phyloP scores from a whole-genome alignment of 495 filamentous ascomycete genomes.

The Hypoxylon subgilvum region DNA sequence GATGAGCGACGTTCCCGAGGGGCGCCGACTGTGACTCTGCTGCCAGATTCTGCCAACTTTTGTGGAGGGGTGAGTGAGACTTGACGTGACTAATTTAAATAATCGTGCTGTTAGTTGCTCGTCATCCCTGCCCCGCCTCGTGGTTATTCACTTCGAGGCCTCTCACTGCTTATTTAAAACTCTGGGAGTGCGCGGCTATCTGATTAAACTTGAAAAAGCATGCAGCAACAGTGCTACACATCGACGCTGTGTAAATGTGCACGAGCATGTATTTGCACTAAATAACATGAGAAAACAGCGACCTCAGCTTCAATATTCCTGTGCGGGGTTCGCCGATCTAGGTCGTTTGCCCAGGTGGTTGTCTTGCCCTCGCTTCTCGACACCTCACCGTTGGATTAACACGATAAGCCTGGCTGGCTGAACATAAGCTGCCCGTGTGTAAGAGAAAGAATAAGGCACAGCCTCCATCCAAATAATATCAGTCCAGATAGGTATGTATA shows the following conservation, averaged over 20 bases:
- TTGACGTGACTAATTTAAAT: constrained; percentile 33
- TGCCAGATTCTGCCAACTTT: constrained; percentile 9
- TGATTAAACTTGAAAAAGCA: background rate
- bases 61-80: constrained; percentile 30
- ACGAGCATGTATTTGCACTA: constrained; percentile 7
- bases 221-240: constrained; percentile 4
- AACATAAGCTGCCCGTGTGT: no score
- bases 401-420: no score
- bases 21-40: constrained; percentile 37
- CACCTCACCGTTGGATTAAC: background rate
- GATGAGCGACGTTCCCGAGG: constrained; percentile 22
- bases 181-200: background rate
- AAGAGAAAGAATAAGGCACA: no score
- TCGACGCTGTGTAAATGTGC: constrained; percentile 11
- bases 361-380: no score
- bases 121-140: constrained; percentile 23
- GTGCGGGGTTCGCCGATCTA: constrained; percentile 32
- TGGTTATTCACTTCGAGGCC: constrained; percentile 31
- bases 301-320: constrained; percentile 19
- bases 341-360: constrained; percentile 2
- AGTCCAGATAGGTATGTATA: no score
- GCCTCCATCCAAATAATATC: no score
- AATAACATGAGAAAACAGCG: background rate
- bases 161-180: background rate
- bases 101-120: constrained; percentile 4